These are phyloP conservation scores for Ceratocystis huliohia DNA, from an alignment of 2,329 filamentous ascomycete genomes.

Conservation along the genomic window DNA sequence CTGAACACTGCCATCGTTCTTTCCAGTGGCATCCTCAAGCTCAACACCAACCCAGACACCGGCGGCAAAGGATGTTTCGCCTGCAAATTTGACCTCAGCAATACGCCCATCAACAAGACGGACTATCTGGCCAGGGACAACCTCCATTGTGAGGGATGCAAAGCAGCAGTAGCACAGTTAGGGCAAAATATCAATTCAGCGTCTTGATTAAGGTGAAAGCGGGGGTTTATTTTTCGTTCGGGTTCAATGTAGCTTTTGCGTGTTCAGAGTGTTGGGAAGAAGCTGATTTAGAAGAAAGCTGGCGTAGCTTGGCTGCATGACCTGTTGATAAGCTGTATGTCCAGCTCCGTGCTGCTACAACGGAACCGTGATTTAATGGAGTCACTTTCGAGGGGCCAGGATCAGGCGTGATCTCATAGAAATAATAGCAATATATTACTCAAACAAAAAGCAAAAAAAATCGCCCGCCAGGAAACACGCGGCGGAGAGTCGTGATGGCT, in stretches of 20 bases:
- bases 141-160: constrained; percentile 12
- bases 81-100: constrained; percentile 69
- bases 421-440: neutral
- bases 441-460: neutral
- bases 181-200: neutral
- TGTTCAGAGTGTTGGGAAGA: neutral
- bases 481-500: neutral
- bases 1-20: constrained; percentile 87
- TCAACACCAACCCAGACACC: constrained; percentile 88
- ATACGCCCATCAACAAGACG: constrained; percentile 61
- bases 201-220: too few relatives aligned
- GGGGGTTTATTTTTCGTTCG: too few relatives aligned
- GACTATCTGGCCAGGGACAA: constrained; percentile 54
- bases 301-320: neutral
- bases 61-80: constrained; percentile 60
- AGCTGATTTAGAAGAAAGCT: neutral
- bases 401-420: neutral
- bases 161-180: too few relatives aligned
- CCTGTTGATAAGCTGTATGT: neutral
- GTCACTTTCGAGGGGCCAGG: neutral
- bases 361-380: neutral
- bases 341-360: neutral
- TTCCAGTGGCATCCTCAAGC: constrained; percentile 67
- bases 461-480: neutral
- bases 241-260: too few relatives aligned